Percentiles rank a stretch among this genome's conserved stretches.
Conservation (phyloP, 2,329 filamentous ascomycete genomes). For the Alternaria triticina region DNA sequence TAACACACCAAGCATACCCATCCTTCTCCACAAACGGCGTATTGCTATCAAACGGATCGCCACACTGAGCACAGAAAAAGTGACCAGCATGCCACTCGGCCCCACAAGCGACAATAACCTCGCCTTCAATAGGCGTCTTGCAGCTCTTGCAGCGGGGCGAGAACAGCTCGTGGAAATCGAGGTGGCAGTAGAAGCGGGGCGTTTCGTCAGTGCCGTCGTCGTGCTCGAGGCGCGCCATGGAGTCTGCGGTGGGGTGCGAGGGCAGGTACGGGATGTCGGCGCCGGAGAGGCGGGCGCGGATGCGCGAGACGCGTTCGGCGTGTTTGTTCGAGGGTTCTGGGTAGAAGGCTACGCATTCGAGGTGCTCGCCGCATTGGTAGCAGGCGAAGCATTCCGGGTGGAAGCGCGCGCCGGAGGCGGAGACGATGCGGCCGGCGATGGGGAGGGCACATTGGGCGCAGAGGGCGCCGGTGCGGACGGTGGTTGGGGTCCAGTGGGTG, state of each 20-base stretch:
- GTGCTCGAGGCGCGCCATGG: conserved; percentile 61
- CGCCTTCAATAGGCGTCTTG: conserved; percentile 93
- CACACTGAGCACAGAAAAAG: conserved; percentile 99
- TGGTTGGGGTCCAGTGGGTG: conserved; percentile 54
- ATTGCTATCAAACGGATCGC: conserved; percentile 71
- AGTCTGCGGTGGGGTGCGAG: conserved; percentile 60
- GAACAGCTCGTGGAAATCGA: conserved; percentile 98
- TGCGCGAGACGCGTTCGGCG: conserved; percentile 74
- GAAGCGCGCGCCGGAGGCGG: conserved; percentile 81
- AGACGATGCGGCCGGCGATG: conserved; percentile 90
- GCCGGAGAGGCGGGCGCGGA: conserved; percentile 64
- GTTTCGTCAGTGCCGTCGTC: conserved; percentile 68
- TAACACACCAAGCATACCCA: conserved; percentile 95
- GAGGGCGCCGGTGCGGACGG: conserved; percentile 66
- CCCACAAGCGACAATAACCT: conserved; percentile 91
- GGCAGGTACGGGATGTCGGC: conserved; percentile 55
- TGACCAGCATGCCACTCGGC: conserved; percentile 97
- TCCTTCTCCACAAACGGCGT: conserved; percentile 96
- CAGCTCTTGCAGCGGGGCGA: conserved; percentile 94
- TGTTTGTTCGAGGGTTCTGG: conserved; percentile 82
- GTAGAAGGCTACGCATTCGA: conserved; percentile 96
- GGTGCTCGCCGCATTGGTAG: conserved; percentile 81
- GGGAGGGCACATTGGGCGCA: conserved; percentile 85
- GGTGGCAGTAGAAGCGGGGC: conserved; percentile 91
- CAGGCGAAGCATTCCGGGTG: conserved; percentile 94